These are phyloP conservation scores for Glomus cerebriforme DNA, from an alignment of 192 early-diverging fungal species.

Conservation along the genomic window DNA sequence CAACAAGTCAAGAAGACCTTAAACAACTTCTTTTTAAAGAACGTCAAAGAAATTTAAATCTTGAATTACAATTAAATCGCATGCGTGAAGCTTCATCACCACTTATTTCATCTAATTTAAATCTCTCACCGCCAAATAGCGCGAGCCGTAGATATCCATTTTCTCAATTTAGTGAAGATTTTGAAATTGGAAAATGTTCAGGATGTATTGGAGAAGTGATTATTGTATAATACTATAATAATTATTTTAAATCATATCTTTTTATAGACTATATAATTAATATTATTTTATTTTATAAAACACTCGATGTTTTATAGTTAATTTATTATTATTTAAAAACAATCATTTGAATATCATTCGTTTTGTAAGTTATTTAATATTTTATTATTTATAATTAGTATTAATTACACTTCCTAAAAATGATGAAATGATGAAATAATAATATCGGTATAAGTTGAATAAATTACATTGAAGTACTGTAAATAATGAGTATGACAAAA, in stretches of 20 bases:
- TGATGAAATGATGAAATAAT: too few relatives aligned
- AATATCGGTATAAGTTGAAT: too few relatives aligned
- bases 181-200: slow-evolving; percentile 28
- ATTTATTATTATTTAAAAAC: too few relatives aligned
- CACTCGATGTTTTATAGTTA: too few relatives aligned
- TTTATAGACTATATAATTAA: background rate
- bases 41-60: background rate
- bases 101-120: background rate
- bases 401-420: too few relatives aligned
- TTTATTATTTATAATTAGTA: too few relatives aligned
- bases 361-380: too few relatives aligned
- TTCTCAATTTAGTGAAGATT: slow-evolving; percentile 3
- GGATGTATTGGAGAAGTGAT: slow-evolving; percentile 31
- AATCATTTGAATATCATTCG: too few relatives aligned
- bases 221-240: slow-evolving; percentile 2
- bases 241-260: background rate
- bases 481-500: too few relatives aligned
- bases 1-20: background rate
- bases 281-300: too few relatives aligned
- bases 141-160: background rate
- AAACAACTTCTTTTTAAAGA: background rate
- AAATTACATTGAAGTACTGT: too few relatives aligned
- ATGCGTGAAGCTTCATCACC: background rate
- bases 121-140: background rate
- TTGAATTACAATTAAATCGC: background rate